Conservation (phyloP, 2,329 filamentous ascomycete genomes). For the Fonsecaea pugnacius region DNA sequence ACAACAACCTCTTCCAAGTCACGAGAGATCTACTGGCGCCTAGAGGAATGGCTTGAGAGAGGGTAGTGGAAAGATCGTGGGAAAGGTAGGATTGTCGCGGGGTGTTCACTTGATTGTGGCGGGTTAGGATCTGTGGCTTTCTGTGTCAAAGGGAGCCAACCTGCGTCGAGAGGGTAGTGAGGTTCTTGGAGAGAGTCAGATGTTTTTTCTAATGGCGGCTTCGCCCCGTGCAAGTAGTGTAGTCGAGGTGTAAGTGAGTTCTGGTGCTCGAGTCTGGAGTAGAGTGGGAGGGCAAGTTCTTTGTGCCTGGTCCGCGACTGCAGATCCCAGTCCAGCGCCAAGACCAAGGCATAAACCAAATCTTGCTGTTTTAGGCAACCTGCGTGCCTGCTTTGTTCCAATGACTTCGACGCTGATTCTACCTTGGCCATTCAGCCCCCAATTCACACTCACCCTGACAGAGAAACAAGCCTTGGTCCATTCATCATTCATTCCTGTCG, state of each 20-base stretch:
- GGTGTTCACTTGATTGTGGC: slow-evolving; percentile 2
- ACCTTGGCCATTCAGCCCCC: slow-evolving; percentile 1
- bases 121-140: not conserved
- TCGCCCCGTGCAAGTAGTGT: not conserved
- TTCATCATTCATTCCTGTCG: not conserved
- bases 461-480: not conserved
- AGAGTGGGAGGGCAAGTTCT: not conserved
- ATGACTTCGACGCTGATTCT: slow-evolving; percentile 2
- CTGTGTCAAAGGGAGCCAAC: not conserved
- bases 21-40: not conserved
- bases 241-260: not conserved
- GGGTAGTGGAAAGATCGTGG: not conserved
- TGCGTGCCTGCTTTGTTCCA: not conserved
- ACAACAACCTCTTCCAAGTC: not conserved
- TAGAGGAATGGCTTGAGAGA: not conserved
- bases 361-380: slow-evolving; percentile 18
- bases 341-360: slow-evolving; percentile 18
- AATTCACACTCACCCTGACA: not conserved
- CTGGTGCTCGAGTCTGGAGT: slow-evolving; percentile 2
- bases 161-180: not conserved
- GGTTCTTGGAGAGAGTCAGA: not conserved
- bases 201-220: not conserved
- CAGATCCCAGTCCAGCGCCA: slow-evolving; percentile 18
- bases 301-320: slow-evolving; percentile 18
- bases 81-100: slow-evolving; percentile 1